Conservation (phyloP, 441 rosid species). For the Populus hybrid region DNA sequence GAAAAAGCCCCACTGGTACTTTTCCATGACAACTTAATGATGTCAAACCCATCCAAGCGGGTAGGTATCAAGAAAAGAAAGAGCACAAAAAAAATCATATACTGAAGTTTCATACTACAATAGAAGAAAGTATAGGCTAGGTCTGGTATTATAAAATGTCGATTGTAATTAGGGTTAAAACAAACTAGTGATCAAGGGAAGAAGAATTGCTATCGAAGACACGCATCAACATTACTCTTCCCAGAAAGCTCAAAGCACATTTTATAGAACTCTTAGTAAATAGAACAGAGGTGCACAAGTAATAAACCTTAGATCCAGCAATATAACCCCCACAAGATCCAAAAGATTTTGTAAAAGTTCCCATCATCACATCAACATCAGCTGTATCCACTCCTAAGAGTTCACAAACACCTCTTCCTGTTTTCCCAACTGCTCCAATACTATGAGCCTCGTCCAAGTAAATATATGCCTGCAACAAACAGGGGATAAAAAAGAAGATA, state of each 20-base stretch:
- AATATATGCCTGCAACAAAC: conserved; percentile 6
- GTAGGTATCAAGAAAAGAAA: neutral
- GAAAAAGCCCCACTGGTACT: neutral
- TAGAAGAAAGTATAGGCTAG: neutral
- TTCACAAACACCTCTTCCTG: conserved; percentile 91
- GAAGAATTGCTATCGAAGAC: neutral
- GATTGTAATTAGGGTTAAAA: neutral
- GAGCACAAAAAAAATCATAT: neutral
- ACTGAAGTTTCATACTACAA: neutral
- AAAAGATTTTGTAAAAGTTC: conserved; percentile 91
- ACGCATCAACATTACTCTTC: neutral
- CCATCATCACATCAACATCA: conserved; percentile 95
- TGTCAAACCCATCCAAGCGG: neutral
- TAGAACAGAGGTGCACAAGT: neutral
- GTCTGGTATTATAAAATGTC: neutral
- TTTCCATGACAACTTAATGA: neutral
- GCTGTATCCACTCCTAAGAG: conserved; percentile 83
- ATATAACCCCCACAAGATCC: conserved; percentile 94
- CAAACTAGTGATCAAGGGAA: neutral
- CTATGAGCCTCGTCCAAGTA: conserved; percentile 85
- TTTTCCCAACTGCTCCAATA: conserved; percentile 88
- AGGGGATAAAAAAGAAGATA: neutral
- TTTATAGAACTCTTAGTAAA: neutral
- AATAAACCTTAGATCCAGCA: conserved; percentile 79
- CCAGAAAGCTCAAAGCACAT: neutral